These are phyloP conservation scores for Suhomyces bribrorum DNA, from an alignment of 1,139 yeast species.

Conservation along the genomic window DNA sequence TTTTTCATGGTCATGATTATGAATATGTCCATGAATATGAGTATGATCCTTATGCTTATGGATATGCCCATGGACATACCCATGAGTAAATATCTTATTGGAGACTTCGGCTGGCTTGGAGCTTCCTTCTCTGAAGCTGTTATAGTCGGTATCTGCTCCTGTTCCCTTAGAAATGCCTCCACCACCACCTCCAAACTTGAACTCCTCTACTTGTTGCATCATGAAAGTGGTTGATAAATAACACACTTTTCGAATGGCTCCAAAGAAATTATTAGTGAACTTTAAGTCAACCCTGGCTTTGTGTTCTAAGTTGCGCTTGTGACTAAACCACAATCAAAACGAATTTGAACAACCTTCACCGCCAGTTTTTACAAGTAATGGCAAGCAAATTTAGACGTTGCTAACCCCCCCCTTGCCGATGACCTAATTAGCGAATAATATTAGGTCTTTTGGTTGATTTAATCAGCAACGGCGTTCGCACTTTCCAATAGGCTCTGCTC, in stretches of 20 bases:
- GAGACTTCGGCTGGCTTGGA: neutral
- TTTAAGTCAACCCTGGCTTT: neutral
- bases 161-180: neutral
- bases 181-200: neutral
- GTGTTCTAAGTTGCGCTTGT: too few species aligned
- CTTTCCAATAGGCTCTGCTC: neutral
- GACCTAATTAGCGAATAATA: too few species aligned
- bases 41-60: constrained; percentile 65
- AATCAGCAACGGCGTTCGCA: too few species aligned
- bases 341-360: too few species aligned
- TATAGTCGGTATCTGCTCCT: neutral
- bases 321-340: too few species aligned
- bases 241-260: neutral
- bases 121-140: constrained; percentile 1
- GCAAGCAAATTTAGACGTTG: too few species aligned
- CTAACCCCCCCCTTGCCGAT: too few species aligned
- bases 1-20: constrained; percentile 45
- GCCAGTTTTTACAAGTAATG: too few species aligned
- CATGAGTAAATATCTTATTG: constrained; percentile 36
- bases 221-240: neutral
- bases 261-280: neutral
- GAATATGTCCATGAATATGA: constrained; percentile 70
- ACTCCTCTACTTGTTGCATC: neutral
- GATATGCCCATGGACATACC: constrained; percentile 68
- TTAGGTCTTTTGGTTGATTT: too few species aligned